Percentiles rank a stretch among this genome's conserved stretches.
Evolutionary conservation across 2,329 filamentous ascomycete species (phyloP).

Genomic region (Venturiaceae sp.): DNA sequence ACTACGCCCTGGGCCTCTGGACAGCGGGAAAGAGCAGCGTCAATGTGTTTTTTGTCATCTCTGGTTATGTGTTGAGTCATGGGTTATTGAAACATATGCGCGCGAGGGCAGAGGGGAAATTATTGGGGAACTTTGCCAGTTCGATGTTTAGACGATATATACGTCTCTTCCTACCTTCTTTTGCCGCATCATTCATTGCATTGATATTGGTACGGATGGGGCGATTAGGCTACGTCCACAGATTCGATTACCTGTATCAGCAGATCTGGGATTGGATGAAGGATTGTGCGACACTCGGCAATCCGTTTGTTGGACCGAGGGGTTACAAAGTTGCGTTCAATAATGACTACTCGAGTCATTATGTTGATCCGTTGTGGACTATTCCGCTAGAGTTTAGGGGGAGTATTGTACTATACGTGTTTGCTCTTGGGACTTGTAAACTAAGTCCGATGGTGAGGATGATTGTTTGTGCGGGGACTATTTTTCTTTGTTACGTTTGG

Average conservation of each 20-base stretch:
- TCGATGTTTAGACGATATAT: background rate
- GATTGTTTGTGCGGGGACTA: background rate
- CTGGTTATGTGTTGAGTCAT: background rate
- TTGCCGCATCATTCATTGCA: background rate
- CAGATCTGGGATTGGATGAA: background rate
- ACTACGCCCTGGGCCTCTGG: too few relatives aligned
- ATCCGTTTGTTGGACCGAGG: background rate
- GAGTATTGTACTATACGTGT: constrained; percentile 47
- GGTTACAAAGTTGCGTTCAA: background rate
- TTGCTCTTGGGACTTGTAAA: background rate
- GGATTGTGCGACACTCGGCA: background rate
- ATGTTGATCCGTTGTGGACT: constrained; percentile 41
- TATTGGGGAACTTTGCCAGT: background rate
- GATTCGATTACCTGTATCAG: background rate
- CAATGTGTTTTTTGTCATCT: background rate
- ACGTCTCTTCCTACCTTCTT: background rate
- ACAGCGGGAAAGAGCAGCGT: too few relatives aligned
- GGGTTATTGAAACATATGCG: background rate
- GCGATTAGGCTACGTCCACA: background rate
- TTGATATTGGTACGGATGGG: background rate
- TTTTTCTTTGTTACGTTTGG: background rate
- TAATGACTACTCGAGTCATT: background rate
- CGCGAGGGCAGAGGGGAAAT: background rate
- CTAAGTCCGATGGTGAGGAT: background rate
- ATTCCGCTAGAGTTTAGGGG: constrained; percentile 52